These are phyloP conservation scores for Chrysosporium queenslandicum DNA, from an alignment of 2,329 filamentous ascomycete genomes.

Conservation along the genomic window DNA sequence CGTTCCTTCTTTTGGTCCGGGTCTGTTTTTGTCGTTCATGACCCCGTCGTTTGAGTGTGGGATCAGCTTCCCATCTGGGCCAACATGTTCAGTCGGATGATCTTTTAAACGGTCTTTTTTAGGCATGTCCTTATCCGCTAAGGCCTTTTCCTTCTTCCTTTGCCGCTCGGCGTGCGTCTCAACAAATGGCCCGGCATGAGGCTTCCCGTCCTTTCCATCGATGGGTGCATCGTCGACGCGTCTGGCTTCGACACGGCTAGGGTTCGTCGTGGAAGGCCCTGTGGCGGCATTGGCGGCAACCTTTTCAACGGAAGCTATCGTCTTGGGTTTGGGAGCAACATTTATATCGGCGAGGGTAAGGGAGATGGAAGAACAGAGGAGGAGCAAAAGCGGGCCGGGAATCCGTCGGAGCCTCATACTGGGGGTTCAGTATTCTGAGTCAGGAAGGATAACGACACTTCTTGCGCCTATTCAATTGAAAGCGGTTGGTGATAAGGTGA, in stretches of 20 bases:
- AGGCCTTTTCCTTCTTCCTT: constrained; percentile 33
- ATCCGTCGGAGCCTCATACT: constrained; percentile 16
- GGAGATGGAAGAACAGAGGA: constrained; percentile 15
- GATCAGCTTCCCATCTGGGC: constrained; percentile 34
- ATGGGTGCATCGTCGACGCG: constrained; percentile 60
- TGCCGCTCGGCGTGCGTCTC: constrained; percentile 41
- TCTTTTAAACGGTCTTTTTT: constrained; percentile 21
- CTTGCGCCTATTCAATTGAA: too few species aligned
- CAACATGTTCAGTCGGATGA: constrained; percentile 30
- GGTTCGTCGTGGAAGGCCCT: neutral
- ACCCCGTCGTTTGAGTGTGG: constrained; percentile 61
- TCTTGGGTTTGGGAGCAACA: neutral
- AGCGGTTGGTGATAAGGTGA: too few species aligned
- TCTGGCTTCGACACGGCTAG: constrained; percentile 4
- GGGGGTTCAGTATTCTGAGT: neutral
- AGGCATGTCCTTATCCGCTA: constrained; percentile 21
- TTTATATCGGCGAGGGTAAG: constrained; percentile 11
- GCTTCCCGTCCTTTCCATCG: constrained; percentile 87
- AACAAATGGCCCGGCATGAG: constrained; percentile 70
- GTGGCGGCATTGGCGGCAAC: neutral
- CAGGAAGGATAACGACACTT: neutral
- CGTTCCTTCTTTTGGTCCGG: constrained; percentile 70
- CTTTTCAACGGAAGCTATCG: neutral
- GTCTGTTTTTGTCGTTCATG: constrained; percentile 78
- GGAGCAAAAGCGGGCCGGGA: constrained; percentile 14